These are phyloP conservation scores for Beauveria rudraprayagi DNA, from an alignment of 2,329 filamentous ascomycete species.

Conservation along the genomic window DNA sequence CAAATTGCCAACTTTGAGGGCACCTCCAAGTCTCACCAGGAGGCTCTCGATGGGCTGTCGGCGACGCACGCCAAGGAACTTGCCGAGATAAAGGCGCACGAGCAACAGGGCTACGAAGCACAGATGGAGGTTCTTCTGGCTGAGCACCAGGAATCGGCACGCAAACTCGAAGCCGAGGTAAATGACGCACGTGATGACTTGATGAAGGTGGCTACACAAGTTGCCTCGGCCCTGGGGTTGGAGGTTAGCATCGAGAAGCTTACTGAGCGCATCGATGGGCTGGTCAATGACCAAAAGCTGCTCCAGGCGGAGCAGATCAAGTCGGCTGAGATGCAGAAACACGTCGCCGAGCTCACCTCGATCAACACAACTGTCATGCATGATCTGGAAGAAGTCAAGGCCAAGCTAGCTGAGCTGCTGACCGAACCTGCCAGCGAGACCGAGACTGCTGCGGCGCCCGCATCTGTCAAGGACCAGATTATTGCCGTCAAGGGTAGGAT, in stretches of 20 bases:
- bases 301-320: conserved; percentile 52
- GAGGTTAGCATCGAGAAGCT: conserved; percentile 63
- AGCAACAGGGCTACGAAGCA: conserved; percentile 48
- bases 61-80: conserved; percentile 43
- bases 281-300: conserved; percentile 51
- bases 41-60: conserved; percentile 41
- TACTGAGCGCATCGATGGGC: conserved; percentile 49
- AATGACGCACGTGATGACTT: conserved; percentile 58
- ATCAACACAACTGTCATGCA: conserved; percentile 53
- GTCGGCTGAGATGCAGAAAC: conserved; percentile 46
- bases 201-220: conserved; percentile 54
- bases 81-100: conserved; percentile 37
- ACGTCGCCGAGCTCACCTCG: conserved; percentile 46
- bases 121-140: conserved; percentile 50
- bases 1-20: conserved; percentile 54
- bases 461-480: conserved; percentile 47
- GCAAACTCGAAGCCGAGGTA: conserved; percentile 53
- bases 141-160: conserved; percentile 50
- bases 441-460: conserved; percentile 33
- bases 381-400: conserved; percentile 55
- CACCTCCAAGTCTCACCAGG: conserved; percentile 46
- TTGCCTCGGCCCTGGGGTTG: conserved; percentile 51
- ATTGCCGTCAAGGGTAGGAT: conserved; percentile 59
- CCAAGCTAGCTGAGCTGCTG: conserved; percentile 45
- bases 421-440: conserved; percentile 35